These are phyloP conservation scores for Magnusiomyces tetraspermus DNA, from an alignment of 1,139 yeast genomes.

Conservation along the genomic window DNA sequence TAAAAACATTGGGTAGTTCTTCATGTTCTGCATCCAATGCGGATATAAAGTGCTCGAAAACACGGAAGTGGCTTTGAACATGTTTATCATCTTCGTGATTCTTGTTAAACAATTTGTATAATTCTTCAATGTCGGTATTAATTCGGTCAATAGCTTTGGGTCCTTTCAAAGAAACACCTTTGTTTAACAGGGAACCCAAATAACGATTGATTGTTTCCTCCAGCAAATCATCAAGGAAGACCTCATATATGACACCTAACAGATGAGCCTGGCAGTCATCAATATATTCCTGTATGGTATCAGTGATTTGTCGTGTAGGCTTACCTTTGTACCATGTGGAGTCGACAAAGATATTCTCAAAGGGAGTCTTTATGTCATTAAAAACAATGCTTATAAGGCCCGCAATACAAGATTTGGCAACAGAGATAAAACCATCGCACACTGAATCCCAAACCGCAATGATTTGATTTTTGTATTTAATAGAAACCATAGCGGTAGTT, in stretches of 20 bases:
- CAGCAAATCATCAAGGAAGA: constrained; percentile 44
- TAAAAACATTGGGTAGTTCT: constrained; percentile 47
- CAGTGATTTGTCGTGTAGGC: constrained; percentile 52
- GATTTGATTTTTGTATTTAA: constrained; percentile 50
- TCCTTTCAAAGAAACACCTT: constrained; percentile 35
- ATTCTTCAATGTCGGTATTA: constrained; percentile 54
- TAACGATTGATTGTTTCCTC: constrained; percentile 43
- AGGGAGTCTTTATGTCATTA: constrained; percentile 52
- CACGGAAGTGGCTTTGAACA: constrained; percentile 44
- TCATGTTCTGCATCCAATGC: constrained; percentile 46
- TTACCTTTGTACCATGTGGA: constrained; percentile 36
- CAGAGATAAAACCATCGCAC: constrained; percentile 65
- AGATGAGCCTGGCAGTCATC: constrained; percentile 47
- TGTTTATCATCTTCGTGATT: constrained; percentile 34
- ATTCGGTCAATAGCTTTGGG: constrained; percentile 52
- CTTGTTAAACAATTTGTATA: constrained; percentile 53
- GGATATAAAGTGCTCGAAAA: constrained; percentile 66
- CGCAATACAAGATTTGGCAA: constrained; percentile 60
- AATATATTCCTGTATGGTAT: constrained; percentile 67
- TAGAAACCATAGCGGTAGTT: constrained; percentile 57
- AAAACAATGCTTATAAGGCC: constrained; percentile 59
- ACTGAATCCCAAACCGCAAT: constrained; percentile 51
- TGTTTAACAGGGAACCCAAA: constrained; percentile 38
- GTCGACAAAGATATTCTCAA: constrained; percentile 37
- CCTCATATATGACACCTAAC: constrained; percentile 43